phyloP scores from a whole-genome alignment of 2,329 filamentous ascomycete species.

The Cytospora chrysosperma region DNA sequence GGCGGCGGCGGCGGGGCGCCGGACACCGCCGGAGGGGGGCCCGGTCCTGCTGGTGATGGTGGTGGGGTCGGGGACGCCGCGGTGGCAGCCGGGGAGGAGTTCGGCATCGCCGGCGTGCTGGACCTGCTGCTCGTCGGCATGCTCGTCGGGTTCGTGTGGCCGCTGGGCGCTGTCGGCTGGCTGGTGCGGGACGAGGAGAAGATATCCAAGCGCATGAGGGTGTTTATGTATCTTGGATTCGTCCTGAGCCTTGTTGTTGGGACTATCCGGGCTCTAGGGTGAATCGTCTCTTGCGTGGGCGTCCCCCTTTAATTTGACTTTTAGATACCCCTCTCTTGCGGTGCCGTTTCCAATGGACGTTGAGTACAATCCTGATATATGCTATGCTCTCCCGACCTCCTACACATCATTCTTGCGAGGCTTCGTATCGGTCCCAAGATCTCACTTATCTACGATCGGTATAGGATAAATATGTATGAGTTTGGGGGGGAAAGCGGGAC shows the following conservation, averaged over 20 bases:
- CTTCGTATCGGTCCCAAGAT: neutral
- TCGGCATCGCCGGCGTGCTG: constrained; percentile 56
- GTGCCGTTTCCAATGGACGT: neutral
- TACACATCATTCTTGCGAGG: too few species aligned
- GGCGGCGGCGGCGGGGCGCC: constrained; percentile 39
- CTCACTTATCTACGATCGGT: neutral
- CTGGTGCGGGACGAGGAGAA: constrained; percentile 82
- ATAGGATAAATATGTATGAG: neutral
- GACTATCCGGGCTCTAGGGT: constrained; percentile 51
- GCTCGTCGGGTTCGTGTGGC: constrained; percentile 93
- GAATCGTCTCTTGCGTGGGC: neutral
- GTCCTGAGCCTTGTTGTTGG: constrained; percentile 77
- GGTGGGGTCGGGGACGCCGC: constrained; percentile 43
- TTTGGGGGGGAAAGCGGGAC: neutral
- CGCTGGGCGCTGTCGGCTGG: constrained; percentile 82
- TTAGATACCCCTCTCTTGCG: neutral
- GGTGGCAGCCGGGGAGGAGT: constrained; percentile 49
- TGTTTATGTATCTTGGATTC: constrained; percentile 84
- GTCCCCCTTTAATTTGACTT: neutral
- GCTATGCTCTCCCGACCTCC: neutral
- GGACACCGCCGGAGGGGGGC: constrained; percentile 25
- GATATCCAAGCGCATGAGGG: constrained; percentile 78
- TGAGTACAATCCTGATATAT: neutral
- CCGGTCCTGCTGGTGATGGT: constrained; percentile 33
- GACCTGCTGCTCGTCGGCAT: constrained; percentile 88